Percentiles rank a stretch among this genome's conserved stretches.
phyloP scores from a whole-genome alignment of 192 early-diverging fungal genomes.

The Geosiphon pyriformis region DNA sequence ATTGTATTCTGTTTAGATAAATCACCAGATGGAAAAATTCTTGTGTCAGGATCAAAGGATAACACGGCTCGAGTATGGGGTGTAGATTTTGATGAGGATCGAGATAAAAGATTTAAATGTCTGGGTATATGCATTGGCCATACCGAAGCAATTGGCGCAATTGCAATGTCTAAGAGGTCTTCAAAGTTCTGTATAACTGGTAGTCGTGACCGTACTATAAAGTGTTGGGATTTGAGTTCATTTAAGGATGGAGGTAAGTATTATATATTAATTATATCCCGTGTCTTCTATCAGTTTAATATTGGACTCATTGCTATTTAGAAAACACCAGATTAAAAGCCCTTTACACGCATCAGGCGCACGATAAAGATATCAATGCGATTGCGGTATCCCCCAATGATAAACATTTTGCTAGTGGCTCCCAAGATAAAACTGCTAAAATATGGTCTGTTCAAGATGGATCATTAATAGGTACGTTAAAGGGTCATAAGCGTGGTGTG shows the following conservation, averaged over 20 bases:
- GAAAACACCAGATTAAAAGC: slow-evolving; percentile 53
- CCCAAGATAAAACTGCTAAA: slow-evolving; percentile 94
- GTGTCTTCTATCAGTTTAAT: slow-evolving; percentile 20
- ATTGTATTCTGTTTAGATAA: slow-evolving; percentile 78
- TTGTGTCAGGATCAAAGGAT: slow-evolving; percentile 92
- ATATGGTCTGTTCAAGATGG: slow-evolving; percentile 86
- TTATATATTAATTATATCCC: neutral
- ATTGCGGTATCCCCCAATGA: slow-evolving; percentile 88
- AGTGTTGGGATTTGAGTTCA: slow-evolving; percentile 77
- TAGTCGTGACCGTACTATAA: slow-evolving; percentile 92
- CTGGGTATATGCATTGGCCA: slow-evolving; percentile 81
- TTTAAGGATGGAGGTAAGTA: neutral
- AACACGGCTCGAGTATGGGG: slow-evolving; percentile 80
- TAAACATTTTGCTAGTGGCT: slow-evolving; percentile 86
- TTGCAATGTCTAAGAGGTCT: slow-evolving; percentile 67
- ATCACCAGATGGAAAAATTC: slow-evolving; percentile 59
- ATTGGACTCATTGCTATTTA: slow-evolving; percentile 30
- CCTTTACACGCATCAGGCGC: slow-evolving; percentile 86
- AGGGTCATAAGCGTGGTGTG: slow-evolving; percentile 92
- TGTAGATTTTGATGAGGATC: slow-evolving; percentile 54
- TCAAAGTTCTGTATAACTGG: slow-evolving; percentile 74
- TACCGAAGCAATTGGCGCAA: slow-evolving; percentile 87
- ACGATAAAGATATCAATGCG: slow-evolving; percentile 96
- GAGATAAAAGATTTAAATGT: slow-evolving; percentile 52
- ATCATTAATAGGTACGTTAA: slow-evolving; percentile 67